Evolutionary conservation across 2,329 filamentous ascomycete genomes (phyloP), one percentile per base, ranked within the genome.

Genomic region (Orbilia oligospora): DNA sequence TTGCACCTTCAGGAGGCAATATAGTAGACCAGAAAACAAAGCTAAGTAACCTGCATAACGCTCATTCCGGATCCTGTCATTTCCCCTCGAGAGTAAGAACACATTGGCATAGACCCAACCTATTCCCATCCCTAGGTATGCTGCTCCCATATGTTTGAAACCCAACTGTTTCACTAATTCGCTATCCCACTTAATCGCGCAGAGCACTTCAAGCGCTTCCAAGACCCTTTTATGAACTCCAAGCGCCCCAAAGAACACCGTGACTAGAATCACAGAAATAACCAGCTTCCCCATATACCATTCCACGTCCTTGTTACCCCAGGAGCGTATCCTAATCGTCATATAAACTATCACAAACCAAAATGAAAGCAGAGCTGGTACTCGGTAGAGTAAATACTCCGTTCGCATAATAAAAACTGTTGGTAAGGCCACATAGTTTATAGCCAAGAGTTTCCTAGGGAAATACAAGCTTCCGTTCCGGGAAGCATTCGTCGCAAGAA

Each of bases 341-440:
- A 84, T 79, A 81, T 86, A 91, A n/a, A 89, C 84, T 22, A 90
- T 83, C 5, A 89, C 80, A 81, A 90, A 91, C 88, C 89, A 91
- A 82, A 91, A 90, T 61, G 86, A 89, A 46, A 88, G 85, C 0
- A 90, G 84, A 0, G 88, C 87, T 0, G 88, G 86, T 80, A 91
- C 90, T 82, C 89, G 88, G 82, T 91, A 91, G 30, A 87, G 85
- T 27, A 85, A 83, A 82, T 89, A 90, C 38, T 86, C 84, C 1
- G 88, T 90, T 24, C 85, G 84, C 87, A 90, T 88, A 79, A 88
- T 84, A 22, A 88, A 88, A 0, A 88, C 85, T 36, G 91, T 83
- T 0, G 86, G 79, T 20, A 86, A 86, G 56, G 86, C 87, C 6
- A 91, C 84, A 1, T 89, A 82, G 81, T 91, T 91, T 10, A 89